Conservation (phyloP, 345 rosid species). For the Hirschfeldia incana region DNA sequence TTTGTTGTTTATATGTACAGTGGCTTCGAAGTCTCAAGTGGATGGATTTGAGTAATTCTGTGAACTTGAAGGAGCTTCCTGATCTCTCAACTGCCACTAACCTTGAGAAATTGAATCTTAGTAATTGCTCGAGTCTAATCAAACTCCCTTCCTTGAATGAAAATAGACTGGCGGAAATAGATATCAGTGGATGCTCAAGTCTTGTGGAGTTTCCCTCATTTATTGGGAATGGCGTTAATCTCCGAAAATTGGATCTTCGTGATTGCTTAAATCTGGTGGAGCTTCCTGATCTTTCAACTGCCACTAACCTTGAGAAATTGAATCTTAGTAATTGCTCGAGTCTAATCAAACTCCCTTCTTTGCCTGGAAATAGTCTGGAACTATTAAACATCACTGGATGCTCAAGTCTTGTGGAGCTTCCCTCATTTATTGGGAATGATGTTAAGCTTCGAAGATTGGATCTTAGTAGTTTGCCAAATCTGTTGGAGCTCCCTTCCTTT, state of each 20-base stretch:
- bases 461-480: background rate
- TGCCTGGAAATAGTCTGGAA: no score
- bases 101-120: background rate
- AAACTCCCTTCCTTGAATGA: background rate
- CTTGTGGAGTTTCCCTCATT: background rate
- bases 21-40: constrained; percentile 8
- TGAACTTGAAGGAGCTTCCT: constrained; percentile 17
- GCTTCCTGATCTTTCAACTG: no score
- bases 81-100: constrained; percentile 9
- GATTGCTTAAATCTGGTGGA: no score
- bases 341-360: no score
- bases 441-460: background rate
- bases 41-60: constrained; percentile 3
- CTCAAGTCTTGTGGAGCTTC: no score
- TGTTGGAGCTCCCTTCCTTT: background rate
- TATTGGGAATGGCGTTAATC: background rate
- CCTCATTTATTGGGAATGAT: no score
- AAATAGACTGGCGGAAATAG: background rate
- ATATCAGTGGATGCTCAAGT: background rate
- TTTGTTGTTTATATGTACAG: constrained; percentile 7
- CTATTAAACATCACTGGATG: no score
- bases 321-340: background rate
- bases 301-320: no score
- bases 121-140: background rate
- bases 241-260: no score